These are phyloP conservation scores for Coniella lustricola DNA, from an alignment of 2,329 filamentous ascomycete genomes.

Conservation along the genomic window DNA sequence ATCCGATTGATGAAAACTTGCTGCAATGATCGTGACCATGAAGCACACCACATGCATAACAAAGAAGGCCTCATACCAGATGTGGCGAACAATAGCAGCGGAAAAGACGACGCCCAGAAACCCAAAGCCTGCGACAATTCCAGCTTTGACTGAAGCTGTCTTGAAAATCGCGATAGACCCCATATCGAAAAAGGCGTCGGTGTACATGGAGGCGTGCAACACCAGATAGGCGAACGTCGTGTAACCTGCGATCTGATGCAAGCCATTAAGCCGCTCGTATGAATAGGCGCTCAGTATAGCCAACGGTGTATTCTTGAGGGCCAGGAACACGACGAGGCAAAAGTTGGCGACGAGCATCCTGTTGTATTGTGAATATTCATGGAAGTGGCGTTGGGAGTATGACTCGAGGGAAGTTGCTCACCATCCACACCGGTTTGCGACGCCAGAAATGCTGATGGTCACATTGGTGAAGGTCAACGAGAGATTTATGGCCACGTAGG, in stretches of 20 bases:
- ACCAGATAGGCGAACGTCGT: conserved; percentile 38
- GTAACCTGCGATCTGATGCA: conserved; percentile 49
- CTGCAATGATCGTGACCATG: conserved; percentile 38
- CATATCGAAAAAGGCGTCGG: conserved; percentile 30
- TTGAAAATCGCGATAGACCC: conserved; percentile 27
- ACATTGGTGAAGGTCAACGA: conserved; percentile 25
- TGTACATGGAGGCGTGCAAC: conserved; percentile 39
- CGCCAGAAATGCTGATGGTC: conserved; percentile 15
- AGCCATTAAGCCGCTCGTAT: conserved; percentile 51
- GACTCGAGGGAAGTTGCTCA: no score
- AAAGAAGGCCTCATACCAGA: conserved; percentile 52
- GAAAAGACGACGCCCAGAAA: conserved; percentile 39
- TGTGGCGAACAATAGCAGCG: conserved; percentile 36
- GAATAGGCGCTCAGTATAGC: conserved; percentile 46
- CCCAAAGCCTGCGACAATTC: conserved; percentile 39
- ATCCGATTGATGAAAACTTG: conserved; percentile 46
- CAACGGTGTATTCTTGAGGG: conserved; percentile 52
- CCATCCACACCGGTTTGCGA: conserved; percentile 27
- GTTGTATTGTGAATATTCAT: neutral
- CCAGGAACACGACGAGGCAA: conserved; percentile 44
- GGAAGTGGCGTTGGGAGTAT: no score
- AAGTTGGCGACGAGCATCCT: conserved; percentile 36
- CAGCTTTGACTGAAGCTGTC: conserved; percentile 35
- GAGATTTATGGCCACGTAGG: conserved; percentile 26
- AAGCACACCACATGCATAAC: conserved; percentile 44